phyloP scores from a whole-genome alignment of 768 basidiomycete genomes.

The Mycena chlorophos region DNA sequence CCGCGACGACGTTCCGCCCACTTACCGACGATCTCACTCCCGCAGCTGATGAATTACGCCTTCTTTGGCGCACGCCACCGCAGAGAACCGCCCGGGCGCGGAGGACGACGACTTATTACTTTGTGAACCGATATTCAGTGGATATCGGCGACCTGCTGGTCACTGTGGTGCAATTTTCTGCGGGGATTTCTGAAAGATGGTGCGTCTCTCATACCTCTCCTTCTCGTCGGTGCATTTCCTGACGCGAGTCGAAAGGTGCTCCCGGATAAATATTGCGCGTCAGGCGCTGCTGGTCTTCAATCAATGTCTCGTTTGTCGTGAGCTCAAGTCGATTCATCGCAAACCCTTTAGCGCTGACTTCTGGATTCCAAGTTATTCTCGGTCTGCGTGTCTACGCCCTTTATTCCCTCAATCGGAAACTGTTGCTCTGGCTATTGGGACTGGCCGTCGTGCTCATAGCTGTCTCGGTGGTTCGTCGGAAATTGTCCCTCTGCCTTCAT shows the following conservation, averaged over 20 bases:
- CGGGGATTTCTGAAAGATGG: background rate
- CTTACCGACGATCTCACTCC: background rate
- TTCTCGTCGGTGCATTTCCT: background rate
- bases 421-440: slow-evolving; percentile 4
- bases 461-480: slow-evolving; percentile 1
- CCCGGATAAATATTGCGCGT: slow-evolving; percentile 24
- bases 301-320: slow-evolving; percentile 35
- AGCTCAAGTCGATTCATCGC: slow-evolving; percentile 3
- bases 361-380: slow-evolving; percentile 4
- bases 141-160: slow-evolving; percentile 17
- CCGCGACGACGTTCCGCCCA: background rate
- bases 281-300: slow-evolving; percentile 33
- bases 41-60: slow-evolving; percentile 21
- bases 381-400: slow-evolving; percentile 34
- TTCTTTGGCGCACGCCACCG: slow-evolving; percentile 20
- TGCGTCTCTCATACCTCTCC: background rate
- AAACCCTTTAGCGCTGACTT: background rate
- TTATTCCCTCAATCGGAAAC: slow-evolving; percentile 20
- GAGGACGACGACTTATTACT: slow-evolving; percentile 20
- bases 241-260: slow-evolving; percentile 28
- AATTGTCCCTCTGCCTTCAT: background rate
- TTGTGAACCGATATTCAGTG: slow-evolving; percentile 27
- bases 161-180: slow-evolving; percentile 8
- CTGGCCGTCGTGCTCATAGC: slow-evolving; percentile 1
- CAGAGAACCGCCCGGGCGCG: slow-evolving; percentile 1